phyloP scores from a whole-genome alignment of 805 yeast genomes.

The Wickerhamiella cacticola region DNA sequence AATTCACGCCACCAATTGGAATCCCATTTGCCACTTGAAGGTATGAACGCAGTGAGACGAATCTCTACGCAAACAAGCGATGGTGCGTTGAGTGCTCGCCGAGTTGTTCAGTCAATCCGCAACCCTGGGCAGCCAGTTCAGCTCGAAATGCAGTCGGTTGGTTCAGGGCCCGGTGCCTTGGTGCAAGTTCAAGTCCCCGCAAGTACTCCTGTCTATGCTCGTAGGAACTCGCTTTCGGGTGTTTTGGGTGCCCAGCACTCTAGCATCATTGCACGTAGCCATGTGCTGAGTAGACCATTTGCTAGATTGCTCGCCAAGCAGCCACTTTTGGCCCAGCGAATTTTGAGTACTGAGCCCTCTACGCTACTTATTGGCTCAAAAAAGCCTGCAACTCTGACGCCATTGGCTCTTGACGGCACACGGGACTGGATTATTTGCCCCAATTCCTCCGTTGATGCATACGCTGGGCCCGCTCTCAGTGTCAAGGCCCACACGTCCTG shows the following conservation, averaged over 20 bases:
- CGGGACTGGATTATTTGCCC: slow-evolving; percentile 35
- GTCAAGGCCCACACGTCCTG: slow-evolving; percentile 23
- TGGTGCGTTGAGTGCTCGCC: slow-evolving; percentile 1
- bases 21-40: background rate
- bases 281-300: slow-evolving; percentile 16
- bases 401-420: slow-evolving; percentile 32
- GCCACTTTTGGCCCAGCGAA: slow-evolving; percentile 20
- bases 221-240: slow-evolving; percentile 19
- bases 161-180: slow-evolving; percentile 71
- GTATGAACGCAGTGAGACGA: slow-evolving; percentile 2
- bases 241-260: slow-evolving; percentile 16
- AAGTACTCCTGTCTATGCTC: slow-evolving; percentile 17
- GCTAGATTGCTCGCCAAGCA: slow-evolving; percentile 19
- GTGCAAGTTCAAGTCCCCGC: slow-evolving; percentile 69
- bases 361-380: slow-evolving; percentile 17
- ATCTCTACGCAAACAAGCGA: slow-evolving; percentile 2
- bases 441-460: slow-evolving; percentile 34
- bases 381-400: slow-evolving; percentile 23
- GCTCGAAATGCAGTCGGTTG: slow-evolving; percentile 18
- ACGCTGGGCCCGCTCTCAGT: slow-evolving; percentile 32
- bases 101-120: slow-evolving; percentile 7
- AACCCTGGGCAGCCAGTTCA: slow-evolving; percentile 17
- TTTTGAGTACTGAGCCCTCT: slow-evolving; percentile 19
- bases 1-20: background rate
- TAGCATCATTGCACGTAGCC: slow-evolving; percentile 14